phyloP scores from a whole-genome alignment of 106 monocot genomes.

The Dactylorhiza incarnata region DNA sequence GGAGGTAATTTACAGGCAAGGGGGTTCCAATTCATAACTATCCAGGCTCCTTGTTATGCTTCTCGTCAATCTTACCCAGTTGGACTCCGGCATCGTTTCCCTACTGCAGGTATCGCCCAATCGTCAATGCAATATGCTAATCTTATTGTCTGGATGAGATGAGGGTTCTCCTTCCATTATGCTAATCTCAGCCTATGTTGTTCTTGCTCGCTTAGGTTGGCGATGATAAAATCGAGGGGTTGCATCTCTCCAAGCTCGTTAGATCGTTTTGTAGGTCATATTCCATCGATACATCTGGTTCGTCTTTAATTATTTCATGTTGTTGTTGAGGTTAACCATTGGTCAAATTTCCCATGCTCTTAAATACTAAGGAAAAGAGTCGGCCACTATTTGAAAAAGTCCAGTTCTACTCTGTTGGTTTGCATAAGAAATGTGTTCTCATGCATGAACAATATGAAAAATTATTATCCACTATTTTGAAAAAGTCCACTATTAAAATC shows the following conservation, averaged over 20 bases:
- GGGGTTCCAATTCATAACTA: conserved; percentile 8
- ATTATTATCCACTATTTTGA: conserved; percentile 84
- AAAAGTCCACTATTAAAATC: too few species aligned
- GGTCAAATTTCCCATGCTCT: neutral
- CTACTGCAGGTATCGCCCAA: conserved; percentile 58
- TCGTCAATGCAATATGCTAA: neutral
- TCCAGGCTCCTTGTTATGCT: conserved; percentile 65
- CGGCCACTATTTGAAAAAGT: neutral
- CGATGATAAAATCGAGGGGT: conserved; percentile 77
- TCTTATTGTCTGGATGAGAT: too few species aligned
- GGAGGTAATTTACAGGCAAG: conserved; percentile 45
- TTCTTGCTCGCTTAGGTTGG: too few species aligned
- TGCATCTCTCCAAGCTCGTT: conserved; percentile 81
- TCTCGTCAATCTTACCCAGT: conserved; percentile 75
- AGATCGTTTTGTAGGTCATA: conserved; percentile 83
- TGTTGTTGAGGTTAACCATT: neutral
- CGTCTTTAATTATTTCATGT: neutral
- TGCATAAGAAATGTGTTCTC: conserved; percentile 11
- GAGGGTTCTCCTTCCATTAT: too few species aligned
- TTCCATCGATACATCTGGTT: conserved; percentile 41
- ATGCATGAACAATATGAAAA: conserved; percentile 71
- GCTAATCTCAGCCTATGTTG: too few species aligned
- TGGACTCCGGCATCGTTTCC: conserved; percentile 52
- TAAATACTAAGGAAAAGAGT: neutral
- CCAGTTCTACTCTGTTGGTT: too few species aligned